These are phyloP conservation scores for Solanum hybrid DNA, from an alignment of 305 asterid species.

Conservation along the genomic window DNA sequence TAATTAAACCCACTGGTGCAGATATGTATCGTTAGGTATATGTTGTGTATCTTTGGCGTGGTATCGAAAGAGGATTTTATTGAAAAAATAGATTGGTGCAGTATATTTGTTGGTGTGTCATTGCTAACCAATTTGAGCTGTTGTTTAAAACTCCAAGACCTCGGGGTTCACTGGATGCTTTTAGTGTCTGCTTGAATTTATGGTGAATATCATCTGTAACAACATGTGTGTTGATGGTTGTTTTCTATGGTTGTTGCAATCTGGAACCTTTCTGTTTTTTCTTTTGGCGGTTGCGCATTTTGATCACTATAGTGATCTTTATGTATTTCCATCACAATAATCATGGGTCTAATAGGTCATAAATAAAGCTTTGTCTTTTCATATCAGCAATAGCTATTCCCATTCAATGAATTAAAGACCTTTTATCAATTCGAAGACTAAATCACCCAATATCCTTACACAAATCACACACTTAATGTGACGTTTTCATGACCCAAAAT, in stretches of 20 bases:
- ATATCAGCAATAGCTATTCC: not conserved
- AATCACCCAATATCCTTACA: not conserved
- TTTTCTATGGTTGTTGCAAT: not conserved
- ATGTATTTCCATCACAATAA: not conserved
- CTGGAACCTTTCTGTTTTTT: not conserved
- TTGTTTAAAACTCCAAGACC: not conserved
- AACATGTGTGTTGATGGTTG: not conserved
- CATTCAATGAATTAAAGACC: not conserved
- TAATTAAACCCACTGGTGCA: not conserved
- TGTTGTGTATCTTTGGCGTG: not conserved
- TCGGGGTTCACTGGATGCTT: not conserved
- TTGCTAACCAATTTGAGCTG: not conserved
- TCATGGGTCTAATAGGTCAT: not conserved
- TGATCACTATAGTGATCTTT: not conserved
- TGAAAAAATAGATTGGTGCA: not conserved
- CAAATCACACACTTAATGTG: not conserved
- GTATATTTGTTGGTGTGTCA: not conserved
- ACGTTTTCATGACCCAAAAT: not conserved
- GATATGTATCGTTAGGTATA: not conserved
- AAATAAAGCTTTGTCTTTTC: not conserved
- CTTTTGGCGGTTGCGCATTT: not conserved
- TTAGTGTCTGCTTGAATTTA: not conserved
- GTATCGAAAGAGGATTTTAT: not conserved
- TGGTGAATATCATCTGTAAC: not conserved
- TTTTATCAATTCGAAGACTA: not conserved